Percentiles rank a stretch among this genome's conserved stretches.
phyloP scores from a whole-genome alignment of 2,329 filamentous ascomycete species.

The Nemania serpens region DNA sequence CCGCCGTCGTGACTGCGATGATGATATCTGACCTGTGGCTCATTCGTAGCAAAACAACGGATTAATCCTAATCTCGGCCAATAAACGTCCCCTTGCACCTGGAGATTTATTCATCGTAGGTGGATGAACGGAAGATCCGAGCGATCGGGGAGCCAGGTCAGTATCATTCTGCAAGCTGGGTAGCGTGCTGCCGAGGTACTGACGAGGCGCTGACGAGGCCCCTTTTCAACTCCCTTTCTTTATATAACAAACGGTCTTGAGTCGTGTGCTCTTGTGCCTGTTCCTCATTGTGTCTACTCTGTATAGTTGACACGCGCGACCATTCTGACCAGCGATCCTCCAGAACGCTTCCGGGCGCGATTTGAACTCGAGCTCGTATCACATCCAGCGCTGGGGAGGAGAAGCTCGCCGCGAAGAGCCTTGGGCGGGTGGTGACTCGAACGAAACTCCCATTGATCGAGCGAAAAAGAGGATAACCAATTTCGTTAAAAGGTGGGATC shows the following conservation, averaged over 20 bases:
- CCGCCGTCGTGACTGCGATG: slow-evolving; percentile 10
- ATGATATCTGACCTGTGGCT: not conserved
- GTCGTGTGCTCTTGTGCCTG: not conserved
- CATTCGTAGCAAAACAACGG: not conserved
- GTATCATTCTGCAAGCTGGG: not conserved
- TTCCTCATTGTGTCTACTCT: not conserved
- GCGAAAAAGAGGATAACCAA: slow-evolving; percentile 4
- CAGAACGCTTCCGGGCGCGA: slow-evolving; percentile 12
- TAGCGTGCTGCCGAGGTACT: not conserved
- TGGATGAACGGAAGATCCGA: slow-evolving; percentile 5
- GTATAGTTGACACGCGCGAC: not conserved
- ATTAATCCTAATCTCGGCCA: not conserved
- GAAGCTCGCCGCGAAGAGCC: slow-evolving; percentile 12
- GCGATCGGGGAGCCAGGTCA: slow-evolving; percentile 5
- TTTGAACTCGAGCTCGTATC: slow-evolving; percentile 13
- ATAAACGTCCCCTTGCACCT: not conserved
- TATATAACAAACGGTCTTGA: not conserved
- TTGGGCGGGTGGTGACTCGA: slow-evolving; percentile 2
- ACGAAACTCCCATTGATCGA: not conserved
- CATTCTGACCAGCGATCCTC: not conserved
- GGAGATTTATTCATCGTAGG: slow-evolving; percentile 8
- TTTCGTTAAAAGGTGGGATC: slow-evolving; percentile 22
- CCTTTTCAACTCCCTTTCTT: not conserved
- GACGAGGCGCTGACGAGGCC: not conserved
- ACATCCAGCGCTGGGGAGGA: slow-evolving; percentile 19